Conservation (phyloP, 2,329 filamentous ascomycete species). For the Alternaria infectoria region DNA sequence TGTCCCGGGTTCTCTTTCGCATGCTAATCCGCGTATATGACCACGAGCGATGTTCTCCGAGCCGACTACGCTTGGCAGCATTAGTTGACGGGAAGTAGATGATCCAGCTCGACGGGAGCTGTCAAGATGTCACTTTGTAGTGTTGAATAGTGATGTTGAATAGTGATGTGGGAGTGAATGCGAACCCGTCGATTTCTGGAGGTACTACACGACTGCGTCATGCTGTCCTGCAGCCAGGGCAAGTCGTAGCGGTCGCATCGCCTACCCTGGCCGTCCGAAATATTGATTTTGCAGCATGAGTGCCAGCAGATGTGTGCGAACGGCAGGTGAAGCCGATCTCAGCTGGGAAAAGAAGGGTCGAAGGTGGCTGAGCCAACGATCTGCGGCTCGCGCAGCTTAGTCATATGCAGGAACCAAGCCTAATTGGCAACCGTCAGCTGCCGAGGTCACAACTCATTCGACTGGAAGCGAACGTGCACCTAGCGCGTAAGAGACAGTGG, state of each 20-base stretch:
- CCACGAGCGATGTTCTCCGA: conserved; percentile 1
- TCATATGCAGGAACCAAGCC: conserved; percentile 3
- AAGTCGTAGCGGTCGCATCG: background rate
- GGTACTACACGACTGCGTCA: background rate
- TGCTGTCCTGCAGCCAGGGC: background rate
- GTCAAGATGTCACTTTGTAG: background rate
- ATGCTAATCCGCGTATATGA: background rate
- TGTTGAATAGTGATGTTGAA: background rate
- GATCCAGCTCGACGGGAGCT: background rate
- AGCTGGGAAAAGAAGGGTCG: background rate
- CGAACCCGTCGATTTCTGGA: background rate
- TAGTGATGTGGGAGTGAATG: background rate
- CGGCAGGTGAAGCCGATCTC: conserved; percentile 5
- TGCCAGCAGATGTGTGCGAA: background rate
- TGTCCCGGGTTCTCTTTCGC: conserved; percentile 8
- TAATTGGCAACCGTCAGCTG: conserved; percentile 1
- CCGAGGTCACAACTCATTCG: background rate
- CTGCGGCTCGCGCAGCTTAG: conserved; percentile 1
- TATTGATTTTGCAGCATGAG: background rate
- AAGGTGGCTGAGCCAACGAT: conserved; percentile 8
- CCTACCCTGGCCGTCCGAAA: background rate
- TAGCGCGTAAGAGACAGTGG: background rate
- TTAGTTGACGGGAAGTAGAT: background rate
- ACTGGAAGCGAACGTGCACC: background rate
- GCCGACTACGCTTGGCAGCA: background rate